phyloP scores from a whole-genome alignment of 176 grass and related monocot genomes.

The Carex kokanica region DNA sequence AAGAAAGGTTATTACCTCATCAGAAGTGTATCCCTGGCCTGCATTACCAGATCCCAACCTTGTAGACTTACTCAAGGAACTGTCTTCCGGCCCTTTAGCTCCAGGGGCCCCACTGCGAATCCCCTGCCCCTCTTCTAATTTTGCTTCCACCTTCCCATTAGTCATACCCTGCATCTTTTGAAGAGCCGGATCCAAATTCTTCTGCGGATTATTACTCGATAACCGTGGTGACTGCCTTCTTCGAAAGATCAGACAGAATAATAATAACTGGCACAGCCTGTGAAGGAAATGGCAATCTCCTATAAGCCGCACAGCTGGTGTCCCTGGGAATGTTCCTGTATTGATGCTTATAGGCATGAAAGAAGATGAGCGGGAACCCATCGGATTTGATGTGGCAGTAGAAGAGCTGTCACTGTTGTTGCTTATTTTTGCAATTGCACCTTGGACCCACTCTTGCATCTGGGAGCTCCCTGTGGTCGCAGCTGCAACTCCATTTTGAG shows the following conservation, averaged over 20 bases:
- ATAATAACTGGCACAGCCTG: slow-evolving; percentile 80
- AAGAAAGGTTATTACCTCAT: slow-evolving; percentile 60
- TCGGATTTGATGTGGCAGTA: slow-evolving; percentile 64
- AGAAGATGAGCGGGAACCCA: slow-evolving; percentile 61
- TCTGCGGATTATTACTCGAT: slow-evolving; percentile 45
- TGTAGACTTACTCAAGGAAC: slow-evolving; percentile 49
- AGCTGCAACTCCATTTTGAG: slow-evolving; percentile 58
- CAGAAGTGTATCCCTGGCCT: slow-evolving; percentile 95
- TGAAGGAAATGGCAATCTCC: slow-evolving; percentile 98
- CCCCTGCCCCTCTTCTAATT: slow-evolving; percentile 69
- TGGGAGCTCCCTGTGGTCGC: slow-evolving; percentile 70
- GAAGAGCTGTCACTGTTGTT: slow-evolving; percentile 85
- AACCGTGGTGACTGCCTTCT: slow-evolving; percentile 73
- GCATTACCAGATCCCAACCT: slow-evolving; percentile 96
- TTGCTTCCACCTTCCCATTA: slow-evolving; percentile 61
- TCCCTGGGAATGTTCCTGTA: slow-evolving; percentile 96
- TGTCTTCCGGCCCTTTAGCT: slow-evolving; percentile 72
- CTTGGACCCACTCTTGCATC: slow-evolving; percentile 99
- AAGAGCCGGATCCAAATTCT: slow-evolving; percentile 58
- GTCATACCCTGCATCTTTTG: slow-evolving; percentile 72
- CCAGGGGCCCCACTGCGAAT: slow-evolving; percentile 46
- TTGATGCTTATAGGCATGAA: slow-evolving; percentile 99
- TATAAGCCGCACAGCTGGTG: slow-evolving; percentile 95
- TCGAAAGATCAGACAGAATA: slow-evolving; percentile 94
- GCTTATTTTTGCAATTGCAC: slow-evolving; percentile 96